These are phyloP conservation scores for Ogataea corticis DNA, from an alignment of 805 yeast genomes.

Conservation along the genomic window DNA sequence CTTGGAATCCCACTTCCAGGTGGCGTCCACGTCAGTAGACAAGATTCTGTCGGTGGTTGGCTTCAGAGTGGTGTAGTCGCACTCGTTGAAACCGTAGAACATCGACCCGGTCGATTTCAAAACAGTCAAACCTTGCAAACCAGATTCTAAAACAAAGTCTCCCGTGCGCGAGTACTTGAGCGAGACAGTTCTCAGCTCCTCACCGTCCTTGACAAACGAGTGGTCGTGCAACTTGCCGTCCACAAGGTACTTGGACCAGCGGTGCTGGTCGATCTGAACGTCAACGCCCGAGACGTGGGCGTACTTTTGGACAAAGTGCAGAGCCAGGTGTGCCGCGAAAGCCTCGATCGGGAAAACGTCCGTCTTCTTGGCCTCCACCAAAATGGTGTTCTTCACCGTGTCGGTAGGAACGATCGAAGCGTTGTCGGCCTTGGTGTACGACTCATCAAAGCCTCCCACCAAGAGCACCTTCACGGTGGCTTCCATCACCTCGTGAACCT, in stretches of 20 bases:
- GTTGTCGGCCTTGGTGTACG: slow-evolving; percentile 89
- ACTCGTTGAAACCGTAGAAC: slow-evolving; percentile 83
- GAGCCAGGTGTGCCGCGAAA: slow-evolving; percentile 81
- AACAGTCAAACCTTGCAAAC: slow-evolving; percentile 77
- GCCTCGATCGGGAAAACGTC: slow-evolving; percentile 91
- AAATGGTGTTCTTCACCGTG: slow-evolving; percentile 86
- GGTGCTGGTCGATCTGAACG: slow-evolving; percentile 65
- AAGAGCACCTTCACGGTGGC: slow-evolving; percentile 76
- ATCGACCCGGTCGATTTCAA: slow-evolving; percentile 90
- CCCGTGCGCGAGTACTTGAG: slow-evolving; percentile 54
- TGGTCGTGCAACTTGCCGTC: slow-evolving; percentile 78
- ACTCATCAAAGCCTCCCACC: slow-evolving; percentile 73
- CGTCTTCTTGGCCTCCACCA: slow-evolving; percentile 76
- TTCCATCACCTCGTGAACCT: slow-evolving; percentile 79
- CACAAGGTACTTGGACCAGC: slow-evolving; percentile 77
- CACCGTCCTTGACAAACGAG: slow-evolving; percentile 83
- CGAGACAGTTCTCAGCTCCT: slow-evolving; percentile 68
- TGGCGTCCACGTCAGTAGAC: slow-evolving; percentile 80
- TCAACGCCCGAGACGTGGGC: slow-evolving; percentile 73
- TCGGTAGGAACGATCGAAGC: slow-evolving; percentile 90
- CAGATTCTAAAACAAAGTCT: slow-evolving; percentile 60
- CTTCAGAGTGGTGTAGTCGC: slow-evolving; percentile 85
- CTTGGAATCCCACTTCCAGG: slow-evolving; percentile 63
- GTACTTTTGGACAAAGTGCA: slow-evolving; percentile 79
- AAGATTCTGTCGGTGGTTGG: slow-evolving; percentile 85